Base-by-base conservation (phyloP, 192 early-diverging fungal species). In the Rhizophagus prolifer region DNA sequence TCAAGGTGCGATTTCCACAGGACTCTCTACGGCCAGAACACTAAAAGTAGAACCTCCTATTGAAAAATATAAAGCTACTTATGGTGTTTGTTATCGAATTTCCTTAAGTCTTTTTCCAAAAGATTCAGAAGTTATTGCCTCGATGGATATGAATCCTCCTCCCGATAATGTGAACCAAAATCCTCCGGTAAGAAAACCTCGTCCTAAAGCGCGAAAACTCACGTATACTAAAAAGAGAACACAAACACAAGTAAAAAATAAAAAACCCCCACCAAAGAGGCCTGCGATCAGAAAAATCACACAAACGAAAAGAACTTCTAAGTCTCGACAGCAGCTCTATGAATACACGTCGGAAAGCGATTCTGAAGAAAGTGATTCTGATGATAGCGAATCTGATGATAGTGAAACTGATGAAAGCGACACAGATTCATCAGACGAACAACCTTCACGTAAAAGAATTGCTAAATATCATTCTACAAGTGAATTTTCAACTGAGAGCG, bases 1-100 rank as follows among this genome's bases (percentile, higher is more conserved):
- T 25, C 85, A 86, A 77, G 85, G 85, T 26, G 83, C 80, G 14
- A 86, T 86, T 58, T 85, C 84, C 30, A 86, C 84, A 8, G 76
- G 82, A 4, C 74, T 82, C 21, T 80, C 81, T 58, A 73, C 73
- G 3, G 84, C 85, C 1, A 71, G 77, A 46, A 68, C 79, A 60
- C 46, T 82, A 16, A 72, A 79, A 23, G 21, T 60, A 19, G 60
- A 79, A n/a, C 80, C 83, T 36, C 85, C 85, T 8, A 85, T 86
- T 28, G 78, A 82, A 23, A 85, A 83, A 63, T 79, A 80, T 61
- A 79, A 72, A 38, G 60, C 50, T 2, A 77, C 76, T 21, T 72
- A 79, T 31, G 68, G 72, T 44, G 79, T 84, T 25, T 77, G 78
- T 21, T 86, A 86, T 76, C 76, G 79, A 4, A 81, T 86, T 30